These are phyloP conservation scores for Dactylellina parvicollis DNA, from an alignment of 2,329 filamentous ascomycete species.

Conservation along the genomic window DNA sequence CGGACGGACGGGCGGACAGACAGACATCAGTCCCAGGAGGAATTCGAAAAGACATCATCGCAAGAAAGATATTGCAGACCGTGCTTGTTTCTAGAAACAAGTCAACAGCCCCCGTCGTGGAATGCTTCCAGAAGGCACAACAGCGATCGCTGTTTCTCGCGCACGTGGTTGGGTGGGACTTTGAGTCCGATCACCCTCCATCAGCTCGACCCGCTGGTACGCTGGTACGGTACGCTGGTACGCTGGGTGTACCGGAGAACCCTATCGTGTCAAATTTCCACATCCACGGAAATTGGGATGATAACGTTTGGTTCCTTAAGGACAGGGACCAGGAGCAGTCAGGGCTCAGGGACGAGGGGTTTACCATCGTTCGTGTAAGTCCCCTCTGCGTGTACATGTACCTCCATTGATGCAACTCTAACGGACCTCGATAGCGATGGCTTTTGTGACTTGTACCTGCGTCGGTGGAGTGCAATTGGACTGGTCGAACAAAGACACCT, in stretches of 20 bases:
- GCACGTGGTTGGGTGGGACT: slow-evolving; percentile 23
- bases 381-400: neutral
- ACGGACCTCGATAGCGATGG: neutral
- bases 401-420: no score
- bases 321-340: slow-evolving; percentile 2
- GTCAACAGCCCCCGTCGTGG: slow-evolving; percentile 1
- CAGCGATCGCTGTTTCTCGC: slow-evolving; percentile 16
- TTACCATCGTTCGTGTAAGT: no score
- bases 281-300: slow-evolving; percentile 46
- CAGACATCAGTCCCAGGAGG: neutral
- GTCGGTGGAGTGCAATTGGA: neutral
- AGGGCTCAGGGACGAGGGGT: no score
- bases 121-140: slow-evolving; percentile 35
- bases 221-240: neutral
- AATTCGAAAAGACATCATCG: neutral
- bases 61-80: neutral
- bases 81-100: neutral
- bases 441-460: neutral
- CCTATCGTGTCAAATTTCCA: slow-evolving; percentile 47
- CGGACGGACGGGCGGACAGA: neutral
- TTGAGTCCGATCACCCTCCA: slow-evolving; percentile 35
- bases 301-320: slow-evolving; percentile 22
- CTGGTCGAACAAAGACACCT: neutral
- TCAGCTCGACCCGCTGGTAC: neutral
- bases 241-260: no score